These are phyloP conservation scores for Umbellularia californica DNA, from an alignment of 164 flowering plant genomes.

Conservation along the genomic window DNA sequence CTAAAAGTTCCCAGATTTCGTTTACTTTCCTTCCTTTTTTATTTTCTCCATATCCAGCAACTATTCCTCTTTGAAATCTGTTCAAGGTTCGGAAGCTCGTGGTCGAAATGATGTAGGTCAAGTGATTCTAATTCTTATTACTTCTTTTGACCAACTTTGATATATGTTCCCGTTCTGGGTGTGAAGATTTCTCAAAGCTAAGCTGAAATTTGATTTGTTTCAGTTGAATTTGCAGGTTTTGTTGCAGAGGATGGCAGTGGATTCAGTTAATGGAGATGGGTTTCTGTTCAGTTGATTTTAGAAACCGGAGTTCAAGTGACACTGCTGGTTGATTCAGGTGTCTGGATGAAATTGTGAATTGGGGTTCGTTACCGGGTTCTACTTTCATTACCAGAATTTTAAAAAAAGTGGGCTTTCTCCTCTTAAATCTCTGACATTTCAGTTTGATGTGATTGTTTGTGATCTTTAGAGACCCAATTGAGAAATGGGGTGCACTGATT, in stretches of 20 bases:
- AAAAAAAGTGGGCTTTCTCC: neutral
- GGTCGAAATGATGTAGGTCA: neutral
- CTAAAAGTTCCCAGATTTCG: neutral
- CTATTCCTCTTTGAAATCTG: neutral
- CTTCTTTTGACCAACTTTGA: no score
- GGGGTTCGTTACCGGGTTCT: neutral
- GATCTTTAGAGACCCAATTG: neutral
- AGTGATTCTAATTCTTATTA: neutral
- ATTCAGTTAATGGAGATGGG: neutral
- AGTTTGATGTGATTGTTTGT: neutral
- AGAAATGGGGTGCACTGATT: neutral
- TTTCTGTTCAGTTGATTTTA: neutral
- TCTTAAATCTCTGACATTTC: neutral
- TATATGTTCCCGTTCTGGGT: neutral
- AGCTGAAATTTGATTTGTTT: neutral
- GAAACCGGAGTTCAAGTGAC: neutral
- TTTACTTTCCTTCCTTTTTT: neutral
- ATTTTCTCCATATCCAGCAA: neutral
- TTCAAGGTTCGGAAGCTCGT: neutral
- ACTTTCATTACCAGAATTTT: neutral
- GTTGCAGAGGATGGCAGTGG: neutral
- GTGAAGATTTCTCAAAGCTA: neutral
- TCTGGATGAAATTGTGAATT: neutral
- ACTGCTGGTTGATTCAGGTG: neutral
- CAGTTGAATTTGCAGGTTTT: neutral